These are phyloP conservation scores for Phyllosticta citriasiana DNA, from an alignment of 2,329 filamentous ascomycete species.

Conservation along the genomic window DNA sequence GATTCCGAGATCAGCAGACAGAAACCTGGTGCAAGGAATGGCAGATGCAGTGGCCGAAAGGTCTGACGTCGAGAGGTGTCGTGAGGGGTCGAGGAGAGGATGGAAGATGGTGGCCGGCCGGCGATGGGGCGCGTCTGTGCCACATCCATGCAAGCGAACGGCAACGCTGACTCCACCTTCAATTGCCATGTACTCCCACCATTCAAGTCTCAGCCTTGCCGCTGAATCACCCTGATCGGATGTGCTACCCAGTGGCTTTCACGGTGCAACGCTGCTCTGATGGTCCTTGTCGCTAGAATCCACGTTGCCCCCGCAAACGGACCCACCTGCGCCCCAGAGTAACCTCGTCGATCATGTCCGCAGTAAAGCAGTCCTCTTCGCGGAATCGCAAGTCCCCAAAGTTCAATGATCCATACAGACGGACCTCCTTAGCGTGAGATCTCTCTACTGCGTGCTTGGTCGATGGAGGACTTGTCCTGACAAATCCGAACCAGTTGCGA, in stretches of 20 bases:
- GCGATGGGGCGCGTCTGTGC: background rate
- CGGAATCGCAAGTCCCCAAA: constrained; percentile 17
- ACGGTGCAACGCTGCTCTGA: background rate
- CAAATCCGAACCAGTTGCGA: constrained; percentile 13
- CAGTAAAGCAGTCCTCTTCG: constrained; percentile 2
- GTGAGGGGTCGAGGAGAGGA: background rate
- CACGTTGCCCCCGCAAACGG: background rate
- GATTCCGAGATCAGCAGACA: background rate
- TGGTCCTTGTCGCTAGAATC: background rate
- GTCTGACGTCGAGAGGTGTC: background rate
- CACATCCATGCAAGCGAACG: background rate
- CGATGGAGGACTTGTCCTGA: background rate
- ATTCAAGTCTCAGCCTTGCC: background rate
- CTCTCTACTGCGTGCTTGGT: background rate
- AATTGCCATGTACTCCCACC: too few species aligned
- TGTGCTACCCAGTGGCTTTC: background rate
- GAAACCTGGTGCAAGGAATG: background rate
- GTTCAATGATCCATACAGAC: constrained; percentile 3
- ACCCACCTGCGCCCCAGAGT: background rate
- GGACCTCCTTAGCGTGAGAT: constrained; percentile 9
- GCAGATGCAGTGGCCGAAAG: background rate
- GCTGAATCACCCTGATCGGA: constrained; percentile 3
- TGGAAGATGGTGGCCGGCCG: background rate
- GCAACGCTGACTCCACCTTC: background rate
- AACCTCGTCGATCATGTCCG: background rate